Conservation (phyloP, 305 asterid genomes). For the Fraxinus platypoda region DNA sequence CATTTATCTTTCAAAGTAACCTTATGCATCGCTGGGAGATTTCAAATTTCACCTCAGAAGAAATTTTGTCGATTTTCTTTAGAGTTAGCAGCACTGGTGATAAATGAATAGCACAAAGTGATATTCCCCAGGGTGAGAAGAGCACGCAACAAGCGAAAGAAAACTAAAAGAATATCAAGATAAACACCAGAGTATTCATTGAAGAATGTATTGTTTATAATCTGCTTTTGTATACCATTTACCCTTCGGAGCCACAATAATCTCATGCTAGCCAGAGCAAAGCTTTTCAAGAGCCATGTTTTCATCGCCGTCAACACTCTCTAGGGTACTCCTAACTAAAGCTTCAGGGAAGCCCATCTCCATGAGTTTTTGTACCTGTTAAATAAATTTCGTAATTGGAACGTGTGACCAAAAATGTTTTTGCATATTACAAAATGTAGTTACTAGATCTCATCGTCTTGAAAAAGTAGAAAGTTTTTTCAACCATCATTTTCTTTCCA, state of each 20-base stretch:
- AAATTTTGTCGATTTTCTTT: background rate
- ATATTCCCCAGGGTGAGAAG: background rate
- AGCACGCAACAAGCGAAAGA: background rate
- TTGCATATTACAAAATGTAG: background rate
- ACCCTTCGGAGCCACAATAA: background rate
- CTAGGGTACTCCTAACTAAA: conserved; percentile 58
- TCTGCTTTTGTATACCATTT: conserved; percentile 11
- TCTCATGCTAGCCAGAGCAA: conserved; percentile 51
- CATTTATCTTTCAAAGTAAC: background rate
- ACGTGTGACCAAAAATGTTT: background rate
- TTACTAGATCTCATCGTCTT: background rate
- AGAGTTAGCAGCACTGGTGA: background rate
- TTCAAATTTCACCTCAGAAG: background rate
- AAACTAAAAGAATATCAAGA: background rate
- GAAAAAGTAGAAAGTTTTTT: background rate
- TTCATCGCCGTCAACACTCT: conserved; percentile 79
- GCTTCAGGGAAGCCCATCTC: conserved; percentile 95
- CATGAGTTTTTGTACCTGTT: conserved; percentile 77
- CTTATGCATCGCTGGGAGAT: background rate
- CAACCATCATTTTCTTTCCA: background rate
- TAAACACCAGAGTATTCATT: background rate
- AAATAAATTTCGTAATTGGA: conserved; percentile 2
- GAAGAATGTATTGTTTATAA: background rate
- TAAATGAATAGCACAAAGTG: background rate
- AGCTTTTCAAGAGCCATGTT: conserved; percentile 94